Percentiles rank a stretch among this genome's conserved stretches.
Evolutionary conservation across 345 rosid genomes (phyloP).

Genomic region (Brassica nigra): DNA sequence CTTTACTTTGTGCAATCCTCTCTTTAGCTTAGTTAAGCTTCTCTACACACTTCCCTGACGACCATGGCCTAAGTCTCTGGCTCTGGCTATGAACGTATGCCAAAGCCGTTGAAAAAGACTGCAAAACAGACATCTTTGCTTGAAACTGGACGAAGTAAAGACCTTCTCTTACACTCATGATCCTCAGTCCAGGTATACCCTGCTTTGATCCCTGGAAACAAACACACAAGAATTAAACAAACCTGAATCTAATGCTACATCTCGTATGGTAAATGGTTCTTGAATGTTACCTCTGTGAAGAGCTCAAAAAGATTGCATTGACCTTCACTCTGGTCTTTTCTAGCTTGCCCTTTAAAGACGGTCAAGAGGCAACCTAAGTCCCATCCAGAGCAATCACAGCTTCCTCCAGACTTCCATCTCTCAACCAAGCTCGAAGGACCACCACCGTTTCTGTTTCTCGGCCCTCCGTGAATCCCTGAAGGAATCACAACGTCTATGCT

Average conservation of each 20-base stretch:
- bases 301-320: constrained; percentile 69
- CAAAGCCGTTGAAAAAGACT: constrained; percentile 76
- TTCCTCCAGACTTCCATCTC: constrained; percentile 90
- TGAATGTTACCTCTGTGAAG: constrained; percentile 60
- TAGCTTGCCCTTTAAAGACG: constrained; percentile 50
- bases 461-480: constrained; percentile 89
- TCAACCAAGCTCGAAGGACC: constrained; percentile 78
- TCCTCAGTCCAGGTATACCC: constrained; percentile 58
- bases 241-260: neutral
- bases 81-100: constrained; percentile 75
- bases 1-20: constrained; percentile 29
- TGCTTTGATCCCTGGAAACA: constrained; percentile 61
- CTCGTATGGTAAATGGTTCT: constrained; percentile 1
- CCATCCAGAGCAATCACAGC: constrained; percentile 98
- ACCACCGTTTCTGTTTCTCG: constrained; percentile 58
- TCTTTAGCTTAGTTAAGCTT: constrained; percentile 37
- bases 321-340: constrained; percentile 45
- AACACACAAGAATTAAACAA: neutral
- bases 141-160: constrained; percentile 71
- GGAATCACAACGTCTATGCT: constrained; percentile 77
- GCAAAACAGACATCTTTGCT: constrained; percentile 72
- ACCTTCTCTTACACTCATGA: constrained; percentile 69
- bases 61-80: constrained; percentile 52
- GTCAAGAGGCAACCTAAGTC: constrained; percentile 84
- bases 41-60: constrained; percentile 44